Evolutionary conservation across 805 yeast genomes (phyloP), one percentile per base, ranked within the genome.

Genomic region (Teunomyces aglyptinius): DNA sequence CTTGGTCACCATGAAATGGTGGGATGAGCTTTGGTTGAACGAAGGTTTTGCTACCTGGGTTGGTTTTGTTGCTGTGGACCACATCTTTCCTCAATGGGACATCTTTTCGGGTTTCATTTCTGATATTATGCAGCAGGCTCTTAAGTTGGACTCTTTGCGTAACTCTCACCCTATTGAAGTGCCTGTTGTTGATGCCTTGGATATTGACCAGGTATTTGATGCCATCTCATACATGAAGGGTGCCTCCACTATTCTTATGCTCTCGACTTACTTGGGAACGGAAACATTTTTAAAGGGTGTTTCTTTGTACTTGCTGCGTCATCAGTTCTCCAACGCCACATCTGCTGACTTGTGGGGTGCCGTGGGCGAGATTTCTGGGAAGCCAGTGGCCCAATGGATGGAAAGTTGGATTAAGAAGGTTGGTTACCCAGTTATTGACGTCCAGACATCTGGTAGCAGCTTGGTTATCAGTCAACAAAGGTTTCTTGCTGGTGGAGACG

Each of bases 21-120:
- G 96, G 96, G 89, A 88, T 57, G 94, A 86, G 57, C 74, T 88
- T 54, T 88, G 96, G 96, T 78, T 88, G 50, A 88, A 88, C 60
- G 96, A 88, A 68, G 94, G 95, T 11, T 88, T 88, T 68, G 96
- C 96, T 13, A 88, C 96, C 22, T 88, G 88, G 83, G 86, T 85
- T 60, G 87, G 89, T 3, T 85, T 78, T 76, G 68, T 76, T 45
- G 83, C 90, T 13, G 84, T 84, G 44, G 83, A 85, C 59, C 65
- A 76, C 52, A 75, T 86, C 56, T 81, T 78, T 63, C 95, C 95
- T 10, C 88, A 84, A 50, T 88, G 96, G 95, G 82, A 86, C 57
- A 83, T 84, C 15, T 85, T 86, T 68, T 77, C 76, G 20, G 73
- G 68, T 6, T 80, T 78, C 51, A 77, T 79, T 15, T 68, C 81